Evolutionary conservation across 139 green algal species (phyloP).

Genomic region (Mesotaenium endlicherianum): DNA sequence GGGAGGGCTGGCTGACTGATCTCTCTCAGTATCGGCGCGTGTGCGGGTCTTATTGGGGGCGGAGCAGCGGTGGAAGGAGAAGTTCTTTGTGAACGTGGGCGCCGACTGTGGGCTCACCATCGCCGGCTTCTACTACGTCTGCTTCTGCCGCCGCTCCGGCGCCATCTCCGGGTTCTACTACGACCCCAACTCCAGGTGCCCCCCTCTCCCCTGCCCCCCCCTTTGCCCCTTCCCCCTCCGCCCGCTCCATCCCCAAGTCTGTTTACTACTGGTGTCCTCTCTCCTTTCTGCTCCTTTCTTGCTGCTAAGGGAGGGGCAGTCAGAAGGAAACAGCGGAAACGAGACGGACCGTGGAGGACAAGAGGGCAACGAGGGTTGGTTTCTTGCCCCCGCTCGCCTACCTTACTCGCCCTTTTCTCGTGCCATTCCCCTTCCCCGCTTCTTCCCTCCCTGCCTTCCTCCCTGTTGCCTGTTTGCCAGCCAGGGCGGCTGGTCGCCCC

Average conservation of each 20-base stretch:
- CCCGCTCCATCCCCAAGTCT: neutral
- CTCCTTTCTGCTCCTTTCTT: neutral
- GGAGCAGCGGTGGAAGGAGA: conserved; percentile 86
- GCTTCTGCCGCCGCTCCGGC: conserved; percentile 57
- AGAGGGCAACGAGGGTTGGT: neutral
- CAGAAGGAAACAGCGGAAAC: no score
- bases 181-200: conserved; percentile 60
- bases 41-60: no score
- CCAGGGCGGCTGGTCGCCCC: neutral
- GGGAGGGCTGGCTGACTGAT: no score
- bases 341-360: no score
- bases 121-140: conserved; percentile 76
- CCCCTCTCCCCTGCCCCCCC: neutral
- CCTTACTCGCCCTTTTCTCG: neutral
- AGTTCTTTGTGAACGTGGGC: conserved; percentile 66
- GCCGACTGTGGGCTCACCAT: conserved; percentile 73
- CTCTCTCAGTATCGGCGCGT: no score
- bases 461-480: neutral
- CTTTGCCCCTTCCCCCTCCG: neutral
- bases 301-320: neutral
- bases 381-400: neutral
- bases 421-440: neutral
- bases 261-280: neutral
- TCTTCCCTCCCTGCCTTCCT: neutral
- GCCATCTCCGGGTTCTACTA: conserved; percentile 71